Percentiles rank a stretch among this genome's conserved stretches.
phyloP scores from a whole-genome alignment of 495 filamentous ascomycete genomes.

The Tetracladium setigerum region DNA sequence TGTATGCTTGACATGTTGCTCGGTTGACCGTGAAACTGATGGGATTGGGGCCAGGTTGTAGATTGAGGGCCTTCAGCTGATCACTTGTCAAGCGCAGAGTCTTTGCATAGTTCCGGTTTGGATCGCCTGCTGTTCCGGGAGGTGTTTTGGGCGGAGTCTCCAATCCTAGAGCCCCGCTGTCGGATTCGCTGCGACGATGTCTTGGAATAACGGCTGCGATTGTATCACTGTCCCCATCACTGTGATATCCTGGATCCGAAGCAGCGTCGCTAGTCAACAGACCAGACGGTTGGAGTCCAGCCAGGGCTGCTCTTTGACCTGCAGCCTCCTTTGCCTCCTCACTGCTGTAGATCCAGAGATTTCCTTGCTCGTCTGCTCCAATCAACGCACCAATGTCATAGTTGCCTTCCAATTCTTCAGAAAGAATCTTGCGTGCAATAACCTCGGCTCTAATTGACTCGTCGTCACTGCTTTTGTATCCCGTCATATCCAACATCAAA shows the following conservation, averaged over 20 bases:
- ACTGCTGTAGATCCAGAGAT: conserved; percentile 97
- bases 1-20: conserved; percentile 81
- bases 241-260: conserved; percentile 92
- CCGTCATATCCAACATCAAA: conserved; percentile 96
- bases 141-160: conserved; percentile 76
- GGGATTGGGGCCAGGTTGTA: conserved; percentile 78
- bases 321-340: conserved; percentile 84
- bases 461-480: conserved; percentile 88
- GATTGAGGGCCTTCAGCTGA: conserved; percentile 78
- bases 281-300: conserved; percentile 22
- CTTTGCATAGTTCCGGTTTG: conserved; percentile 86
- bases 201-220: conserved; percentile 28
- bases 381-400: conserved; percentile 96
- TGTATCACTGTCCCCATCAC: conserved; percentile 53
- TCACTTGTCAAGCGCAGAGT: conserved; percentile 94
- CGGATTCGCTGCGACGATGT: conserved; percentile 59
- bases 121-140: conserved; percentile 50
- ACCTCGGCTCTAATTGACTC: conserved; percentile 87
- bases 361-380: conserved; percentile 88
- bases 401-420: conserved; percentile 87
- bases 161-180: conserved; percentile 56
- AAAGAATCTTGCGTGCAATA: conserved; percentile 89
- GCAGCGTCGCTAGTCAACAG: conserved; percentile 60
- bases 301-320: conserved; percentile 34
- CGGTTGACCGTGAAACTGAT: conserved; percentile 96